Conservation (phyloP, 495 filamentous ascomycete genomes). For the Aspergillus campestris region DNA sequence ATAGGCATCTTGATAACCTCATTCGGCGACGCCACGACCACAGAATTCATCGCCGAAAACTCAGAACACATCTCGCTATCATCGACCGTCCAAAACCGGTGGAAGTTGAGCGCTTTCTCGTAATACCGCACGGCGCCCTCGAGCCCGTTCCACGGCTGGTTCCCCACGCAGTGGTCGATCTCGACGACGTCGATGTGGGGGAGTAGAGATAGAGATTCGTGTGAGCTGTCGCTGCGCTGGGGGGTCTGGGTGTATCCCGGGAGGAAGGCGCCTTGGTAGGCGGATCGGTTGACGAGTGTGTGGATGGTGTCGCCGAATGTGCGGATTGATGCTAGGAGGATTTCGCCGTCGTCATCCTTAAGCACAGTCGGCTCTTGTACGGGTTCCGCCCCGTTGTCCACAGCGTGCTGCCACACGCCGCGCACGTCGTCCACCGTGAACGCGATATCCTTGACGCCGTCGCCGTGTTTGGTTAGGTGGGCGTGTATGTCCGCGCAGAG, state of each 20-base stretch:
- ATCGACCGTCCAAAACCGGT: constrained; percentile 75
- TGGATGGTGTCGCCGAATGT: constrained; percentile 77
- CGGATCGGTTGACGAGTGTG: constrained; percentile 54
- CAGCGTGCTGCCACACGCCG: constrained; percentile 52
- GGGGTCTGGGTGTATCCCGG: constrained; percentile 49
- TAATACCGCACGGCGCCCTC: constrained; percentile 63
- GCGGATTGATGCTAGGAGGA: constrained; percentile 55
- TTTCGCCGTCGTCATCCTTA: constrained; percentile 38
- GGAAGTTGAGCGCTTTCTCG: constrained; percentile 63
- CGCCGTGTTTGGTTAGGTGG: constrained; percentile 62
- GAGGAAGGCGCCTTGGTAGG: constrained; percentile 59
- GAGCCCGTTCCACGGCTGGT: constrained; percentile 70
- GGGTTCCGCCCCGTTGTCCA: constrained; percentile 48
- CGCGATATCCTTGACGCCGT: constrained; percentile 69
- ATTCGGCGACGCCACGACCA: constrained; percentile 63
- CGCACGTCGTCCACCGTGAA: constrained; percentile 68
- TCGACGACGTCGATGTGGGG: constrained; percentile 49
- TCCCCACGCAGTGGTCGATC: constrained; percentile 78
- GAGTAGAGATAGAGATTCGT: constrained; percentile 13
- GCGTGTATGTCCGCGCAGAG: constrained; percentile 52
- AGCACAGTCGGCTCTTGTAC: constrained; percentile 43
- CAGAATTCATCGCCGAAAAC: constrained; percentile 58
- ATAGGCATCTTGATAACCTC: constrained; percentile 74
- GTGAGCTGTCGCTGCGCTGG: constrained; percentile 24
- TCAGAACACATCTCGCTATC: constrained; percentile 66